Evolutionary conservation across 164 flowering plant genomes (phyloP).

Genomic region (Piper longum): DNA sequence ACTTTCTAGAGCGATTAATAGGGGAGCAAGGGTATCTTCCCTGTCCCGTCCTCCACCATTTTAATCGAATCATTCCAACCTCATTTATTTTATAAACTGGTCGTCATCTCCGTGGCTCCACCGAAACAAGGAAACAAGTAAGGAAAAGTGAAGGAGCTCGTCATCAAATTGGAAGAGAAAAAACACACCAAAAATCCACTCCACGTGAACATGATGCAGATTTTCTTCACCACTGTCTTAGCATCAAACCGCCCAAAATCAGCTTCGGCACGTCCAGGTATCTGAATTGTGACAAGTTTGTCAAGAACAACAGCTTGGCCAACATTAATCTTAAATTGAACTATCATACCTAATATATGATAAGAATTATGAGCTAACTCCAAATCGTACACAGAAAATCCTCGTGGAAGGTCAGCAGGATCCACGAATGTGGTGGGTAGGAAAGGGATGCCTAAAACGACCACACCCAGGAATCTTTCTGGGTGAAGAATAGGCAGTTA

Average conservation of each 20-base stretch:
- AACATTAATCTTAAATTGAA: not conserved
- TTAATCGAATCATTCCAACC: too few relatives aligned
- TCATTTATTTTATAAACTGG: too few relatives aligned
- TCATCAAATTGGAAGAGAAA: too few relatives aligned
- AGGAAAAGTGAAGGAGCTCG: too few relatives aligned
- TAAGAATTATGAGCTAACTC: conserved; percentile 12
- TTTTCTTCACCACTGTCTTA: conserved; percentile 29
- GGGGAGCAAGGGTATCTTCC: too few relatives aligned
- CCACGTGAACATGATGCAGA: conserved; percentile 3
- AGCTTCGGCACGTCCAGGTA: conserved; percentile 47
- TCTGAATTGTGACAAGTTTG: conserved; percentile 12
- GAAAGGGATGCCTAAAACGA: conserved; percentile 38
- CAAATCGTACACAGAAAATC: conserved; percentile 46
- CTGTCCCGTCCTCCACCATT: too few relatives aligned
- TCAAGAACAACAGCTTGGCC: not conserved
- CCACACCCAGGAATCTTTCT: conserved; percentile 24
- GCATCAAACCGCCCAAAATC: conserved; percentile 37
- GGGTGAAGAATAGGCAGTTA: conserved; percentile 25
- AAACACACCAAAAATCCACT: too few relatives aligned
- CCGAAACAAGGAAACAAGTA: too few relatives aligned
- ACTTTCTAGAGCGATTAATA: too few relatives aligned
- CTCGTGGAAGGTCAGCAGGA: conserved; percentile 28
- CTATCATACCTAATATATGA: not conserved
- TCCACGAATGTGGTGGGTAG: conserved; percentile 14
- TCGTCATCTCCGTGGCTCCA: too few relatives aligned